These are phyloP conservation scores for Dichomitus squalens DNA, from an alignment of 1,284 basidiomycete genomes.

Conservation along the genomic window DNA sequence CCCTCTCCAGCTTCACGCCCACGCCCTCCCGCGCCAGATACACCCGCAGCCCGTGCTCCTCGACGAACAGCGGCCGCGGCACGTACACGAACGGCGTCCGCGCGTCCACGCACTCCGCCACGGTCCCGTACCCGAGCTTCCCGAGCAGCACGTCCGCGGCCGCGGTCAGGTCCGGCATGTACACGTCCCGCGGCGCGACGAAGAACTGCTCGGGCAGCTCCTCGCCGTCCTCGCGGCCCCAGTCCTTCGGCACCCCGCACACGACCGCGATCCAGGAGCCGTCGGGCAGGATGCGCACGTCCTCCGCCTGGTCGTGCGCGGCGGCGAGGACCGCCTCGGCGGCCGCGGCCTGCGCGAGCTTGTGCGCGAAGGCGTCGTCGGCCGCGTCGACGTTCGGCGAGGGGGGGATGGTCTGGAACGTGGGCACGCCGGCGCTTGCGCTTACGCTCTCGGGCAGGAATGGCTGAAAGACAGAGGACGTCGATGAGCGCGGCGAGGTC, in stretches of 20 bases:
- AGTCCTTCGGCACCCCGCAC: conserved; percentile 69
- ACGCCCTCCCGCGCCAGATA: conserved; percentile 62
- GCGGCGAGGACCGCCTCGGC: conserved; percentile 21
- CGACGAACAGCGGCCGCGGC: conserved; percentile 75
- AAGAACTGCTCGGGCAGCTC: conserved; percentile 71
- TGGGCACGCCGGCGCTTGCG: conserved; percentile 7
- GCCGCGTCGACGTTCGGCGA: conserved; percentile 23
- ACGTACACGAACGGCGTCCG: conserved; percentile 78
- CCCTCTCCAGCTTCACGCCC: conserved; percentile 64
- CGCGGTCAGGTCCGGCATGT: conserved; percentile 80
- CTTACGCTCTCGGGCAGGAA: not conserved
- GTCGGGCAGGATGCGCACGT: conserved; percentile 57
- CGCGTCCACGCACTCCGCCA: conserved; percentile 71
- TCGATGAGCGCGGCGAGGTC: conserved; percentile 22
- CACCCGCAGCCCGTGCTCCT: conserved; percentile 73
- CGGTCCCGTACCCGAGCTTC: conserved; percentile 75
- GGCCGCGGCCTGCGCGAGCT: not conserved
- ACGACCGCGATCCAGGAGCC: conserved; percentile 77
- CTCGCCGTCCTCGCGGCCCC: conserved; percentile 46
- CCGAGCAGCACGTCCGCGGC: conserved; percentile 76
- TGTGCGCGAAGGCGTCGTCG: not conserved
- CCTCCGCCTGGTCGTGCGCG: conserved; percentile 28
- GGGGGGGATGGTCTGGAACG: conserved; percentile 31
- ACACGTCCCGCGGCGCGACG: conserved; percentile 72
- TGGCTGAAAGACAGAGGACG: conserved; percentile 5